These are phyloP conservation scores for Pyrenophora tritici-repentis DNA, from an alignment of 2,329 filamentous ascomycete genomes.

Conservation along the genomic window DNA sequence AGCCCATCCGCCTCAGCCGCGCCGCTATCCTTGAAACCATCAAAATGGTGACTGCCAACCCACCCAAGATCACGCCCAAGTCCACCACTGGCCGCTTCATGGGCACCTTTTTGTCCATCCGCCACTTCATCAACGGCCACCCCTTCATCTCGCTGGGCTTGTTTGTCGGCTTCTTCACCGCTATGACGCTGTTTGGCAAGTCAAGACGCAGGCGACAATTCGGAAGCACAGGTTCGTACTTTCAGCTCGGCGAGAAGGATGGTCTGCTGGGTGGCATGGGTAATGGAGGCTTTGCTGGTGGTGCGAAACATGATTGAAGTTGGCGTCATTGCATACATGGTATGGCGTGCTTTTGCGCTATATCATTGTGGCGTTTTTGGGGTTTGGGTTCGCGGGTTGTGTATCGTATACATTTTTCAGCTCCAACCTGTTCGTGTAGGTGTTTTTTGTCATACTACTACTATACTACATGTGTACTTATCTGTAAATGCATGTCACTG, in stretches of 20 bases:
- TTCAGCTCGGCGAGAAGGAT: slow-evolving; percentile 70
- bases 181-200: slow-evolving; percentile 46
- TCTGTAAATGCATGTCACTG: too few relatives aligned
- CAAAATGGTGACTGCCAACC: slow-evolving; percentile 69
- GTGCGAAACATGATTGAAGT: slow-evolving; percentile 41
- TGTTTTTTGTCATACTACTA: too few relatives aligned
- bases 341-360: too few relatives aligned
- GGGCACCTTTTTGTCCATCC: slow-evolving; percentile 64
- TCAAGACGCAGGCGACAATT: slow-evolving; percentile 47
- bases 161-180: slow-evolving; percentile 62
- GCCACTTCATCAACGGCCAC: slow-evolving; percentile 50
- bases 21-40: slow-evolving; percentile 90
- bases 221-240: slow-evolving; percentile 63
- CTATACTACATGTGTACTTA: too few relatives aligned
- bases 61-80: slow-evolving; percentile 75
- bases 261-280: slow-evolving; percentile 62
- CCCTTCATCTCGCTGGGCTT: slow-evolving; percentile 58
- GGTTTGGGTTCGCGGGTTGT: too few relatives aligned
- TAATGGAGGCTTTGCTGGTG: slow-evolving; percentile 50
- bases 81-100: slow-evolving; percentile 74
- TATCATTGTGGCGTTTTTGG: too few relatives aligned
- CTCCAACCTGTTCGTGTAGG: too few relatives aligned
- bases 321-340: slow-evolving; percentile 8
- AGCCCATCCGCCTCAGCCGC: slow-evolving; percentile 85
- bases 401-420: too few relatives aligned